phyloP scores from a whole-genome alignment of 2,329 filamentous ascomycete species.

The Pseudocercospora macadamiae region DNA sequence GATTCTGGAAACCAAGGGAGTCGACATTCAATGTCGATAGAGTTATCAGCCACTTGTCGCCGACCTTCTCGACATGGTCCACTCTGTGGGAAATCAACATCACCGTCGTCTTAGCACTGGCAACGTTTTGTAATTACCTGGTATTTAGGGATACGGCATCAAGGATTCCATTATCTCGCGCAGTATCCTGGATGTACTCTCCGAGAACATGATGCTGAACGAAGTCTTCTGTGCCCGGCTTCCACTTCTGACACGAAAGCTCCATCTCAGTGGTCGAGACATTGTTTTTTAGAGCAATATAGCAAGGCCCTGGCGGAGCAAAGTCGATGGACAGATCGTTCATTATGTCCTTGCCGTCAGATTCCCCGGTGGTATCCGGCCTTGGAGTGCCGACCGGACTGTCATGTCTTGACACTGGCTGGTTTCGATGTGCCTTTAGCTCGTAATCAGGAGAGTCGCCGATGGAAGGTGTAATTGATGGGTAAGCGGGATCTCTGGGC shows the following conservation, averaged over 20 bases:
- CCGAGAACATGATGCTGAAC: slow-evolving; percentile 61
- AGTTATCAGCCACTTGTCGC: slow-evolving; percentile 55
- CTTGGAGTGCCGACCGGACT: slow-evolving; percentile 20
- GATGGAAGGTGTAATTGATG: slow-evolving; percentile 42
- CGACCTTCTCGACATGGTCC: slow-evolving; percentile 53
- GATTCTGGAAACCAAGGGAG: background rate
- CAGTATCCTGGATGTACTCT: slow-evolving; percentile 65
- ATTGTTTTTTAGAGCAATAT: slow-evolving; percentile 57
- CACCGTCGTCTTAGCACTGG: background rate
- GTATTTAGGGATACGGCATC: slow-evolving; percentile 59
- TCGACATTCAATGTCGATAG: slow-evolving; percentile 34
- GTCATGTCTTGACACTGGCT: slow-evolving; percentile 16
- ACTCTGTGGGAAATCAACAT: slow-evolving; percentile 48
- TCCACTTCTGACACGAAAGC: slow-evolving; percentile 58
- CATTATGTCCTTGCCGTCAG: background rate
- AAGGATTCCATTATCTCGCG: slow-evolving; percentile 54
- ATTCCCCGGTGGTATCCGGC: background rate
- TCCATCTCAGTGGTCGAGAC: slow-evolving; percentile 56
- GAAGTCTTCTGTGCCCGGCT: slow-evolving; percentile 61
- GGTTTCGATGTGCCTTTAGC: background rate
- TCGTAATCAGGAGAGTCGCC: slow-evolving; percentile 38
- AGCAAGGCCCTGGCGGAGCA: slow-evolving; percentile 61
- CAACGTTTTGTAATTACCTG: background rate
- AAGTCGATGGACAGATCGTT: slow-evolving; percentile 24
- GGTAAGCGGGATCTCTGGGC: slow-evolving; percentile 54